A percentile compares a stretch with the other conserved stretches of the same genome.
Conservation (phyloP, 345 rosid genomes). For the Brassica incana region DNA sequence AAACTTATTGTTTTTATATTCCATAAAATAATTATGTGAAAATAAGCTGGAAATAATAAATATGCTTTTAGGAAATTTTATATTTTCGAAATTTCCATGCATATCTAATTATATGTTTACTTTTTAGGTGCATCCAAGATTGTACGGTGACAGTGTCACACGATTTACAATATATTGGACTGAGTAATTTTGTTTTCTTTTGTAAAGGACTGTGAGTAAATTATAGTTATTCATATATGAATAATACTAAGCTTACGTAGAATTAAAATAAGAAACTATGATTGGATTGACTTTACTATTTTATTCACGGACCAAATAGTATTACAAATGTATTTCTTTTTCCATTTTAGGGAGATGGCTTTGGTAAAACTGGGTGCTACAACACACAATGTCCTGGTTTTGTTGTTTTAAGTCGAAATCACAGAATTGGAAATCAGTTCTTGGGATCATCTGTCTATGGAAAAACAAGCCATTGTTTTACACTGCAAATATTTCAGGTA, state of each 20-base stretch:
- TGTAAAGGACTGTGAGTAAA: conserved; percentile 21
- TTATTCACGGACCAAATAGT: not conserved
- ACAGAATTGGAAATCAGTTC: not conserved
- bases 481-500: conserved; percentile 1
- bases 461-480: not conserved
- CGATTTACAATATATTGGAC: conserved; percentile 29
- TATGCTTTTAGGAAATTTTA: not conserved
- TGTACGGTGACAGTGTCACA: conserved; percentile 30
- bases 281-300: not conserved
- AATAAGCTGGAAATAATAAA: not conserved
- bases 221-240: not conserved
- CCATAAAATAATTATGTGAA: not conserved
- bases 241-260: not conserved
- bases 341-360: conserved; percentile 8
- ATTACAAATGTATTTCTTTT: not conserved
- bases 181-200: not conserved
- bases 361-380: conserved; percentile 24
- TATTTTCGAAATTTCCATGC: not conserved
- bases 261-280: not conserved
- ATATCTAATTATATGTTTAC: not conserved
- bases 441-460: conserved; percentile 14
- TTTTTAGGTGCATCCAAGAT: conserved; percentile 28
- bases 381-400: conserved; percentile 36
- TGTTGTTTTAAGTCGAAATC: conserved; percentile 16
- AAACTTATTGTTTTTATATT: not conserved